phyloP scores from a whole-genome alignment of 345 rosid species.

The Geranium rotundifolium region DNA sequence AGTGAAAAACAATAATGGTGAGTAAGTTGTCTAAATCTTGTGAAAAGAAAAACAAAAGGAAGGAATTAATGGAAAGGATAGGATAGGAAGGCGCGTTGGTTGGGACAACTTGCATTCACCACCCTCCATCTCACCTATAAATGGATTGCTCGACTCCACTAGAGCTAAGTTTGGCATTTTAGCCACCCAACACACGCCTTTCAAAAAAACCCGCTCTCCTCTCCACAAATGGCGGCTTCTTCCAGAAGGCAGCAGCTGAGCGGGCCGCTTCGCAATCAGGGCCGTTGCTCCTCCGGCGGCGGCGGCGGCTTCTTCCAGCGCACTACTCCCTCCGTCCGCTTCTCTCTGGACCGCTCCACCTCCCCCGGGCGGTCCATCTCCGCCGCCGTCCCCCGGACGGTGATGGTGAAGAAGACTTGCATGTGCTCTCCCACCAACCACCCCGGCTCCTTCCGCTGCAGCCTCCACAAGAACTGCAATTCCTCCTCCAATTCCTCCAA shows the following conservation, averaged over 20 bases:
- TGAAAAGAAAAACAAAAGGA: too few species aligned
- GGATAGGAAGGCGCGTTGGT: too few species aligned
- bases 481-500: constrained; percentile 2
- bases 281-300: not conserved
- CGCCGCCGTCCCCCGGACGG: constrained; percentile 10
- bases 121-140: constrained; percentile 23
- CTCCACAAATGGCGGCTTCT: constrained; percentile 16
- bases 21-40: too few species aligned
- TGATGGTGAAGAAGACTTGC: constrained; percentile 34
- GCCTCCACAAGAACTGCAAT: constrained; percentile 39
- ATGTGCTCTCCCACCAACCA: constrained; percentile 71
- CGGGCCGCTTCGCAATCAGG: too few species aligned
- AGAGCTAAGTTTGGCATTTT: constrained; percentile 41
- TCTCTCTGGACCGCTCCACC: constrained; percentile 28
- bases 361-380: constrained; percentile 47
- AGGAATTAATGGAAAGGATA: too few species aligned
- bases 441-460: constrained; percentile 76
- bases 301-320: too few species aligned
- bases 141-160: constrained; percentile 33
- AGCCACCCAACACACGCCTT: constrained; percentile 18
- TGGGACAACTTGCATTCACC: not conserved
- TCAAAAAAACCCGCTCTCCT: not conserved
- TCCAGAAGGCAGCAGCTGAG: not conserved
- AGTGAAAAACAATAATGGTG: too few species aligned
- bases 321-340: constrained; percentile 19